These are phyloP conservation scores for Erythrobasidium hasegawianum DNA, from an alignment of 1,284 basidiomycete genomes.

Conservation along the genomic window DNA sequence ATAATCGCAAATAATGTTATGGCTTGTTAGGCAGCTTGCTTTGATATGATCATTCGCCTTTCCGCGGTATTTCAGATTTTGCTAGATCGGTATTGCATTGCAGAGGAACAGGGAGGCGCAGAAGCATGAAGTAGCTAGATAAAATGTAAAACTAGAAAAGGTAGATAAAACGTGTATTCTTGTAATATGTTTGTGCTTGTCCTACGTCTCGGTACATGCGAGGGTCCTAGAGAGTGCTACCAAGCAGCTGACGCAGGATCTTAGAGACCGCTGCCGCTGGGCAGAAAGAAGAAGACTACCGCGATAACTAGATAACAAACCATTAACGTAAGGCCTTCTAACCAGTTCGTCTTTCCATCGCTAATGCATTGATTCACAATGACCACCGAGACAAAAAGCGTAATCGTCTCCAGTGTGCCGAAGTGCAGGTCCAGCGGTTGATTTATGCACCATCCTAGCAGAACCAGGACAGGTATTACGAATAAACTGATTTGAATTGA, in stretches of 20 bases:
- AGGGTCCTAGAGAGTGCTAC: no score
- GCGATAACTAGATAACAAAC: conserved; percentile 43
- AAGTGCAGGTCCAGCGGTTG: conserved; percentile 53
- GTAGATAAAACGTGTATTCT: no score
- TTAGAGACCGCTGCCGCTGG: not conserved
- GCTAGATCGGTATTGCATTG: no score
- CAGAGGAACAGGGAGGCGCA: no score
- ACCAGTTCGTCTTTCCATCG: conserved; percentile 72
- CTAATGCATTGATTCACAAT: conserved; percentile 75
- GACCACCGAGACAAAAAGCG: conserved; percentile 60
- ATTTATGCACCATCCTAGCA: conserved; percentile 53
- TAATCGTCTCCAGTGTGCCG: conserved; percentile 52
- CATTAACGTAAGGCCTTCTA: conserved; percentile 59
- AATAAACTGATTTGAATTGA: conserved; percentile 85
- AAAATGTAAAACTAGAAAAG: no score
- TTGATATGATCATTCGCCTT: no score
- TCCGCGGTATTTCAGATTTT: no score
- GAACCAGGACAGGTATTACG: conserved; percentile 67
- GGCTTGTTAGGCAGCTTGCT: no score
- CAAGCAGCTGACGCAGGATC: not conserved
- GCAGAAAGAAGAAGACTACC: not conserved
- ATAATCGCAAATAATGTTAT: no score
- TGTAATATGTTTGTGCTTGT: no score
- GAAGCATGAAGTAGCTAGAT: no score
- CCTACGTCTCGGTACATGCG: no score